Conservation (phyloP, 106 monocot genomes). For the Acanthochlamys bracteata region DNA sequence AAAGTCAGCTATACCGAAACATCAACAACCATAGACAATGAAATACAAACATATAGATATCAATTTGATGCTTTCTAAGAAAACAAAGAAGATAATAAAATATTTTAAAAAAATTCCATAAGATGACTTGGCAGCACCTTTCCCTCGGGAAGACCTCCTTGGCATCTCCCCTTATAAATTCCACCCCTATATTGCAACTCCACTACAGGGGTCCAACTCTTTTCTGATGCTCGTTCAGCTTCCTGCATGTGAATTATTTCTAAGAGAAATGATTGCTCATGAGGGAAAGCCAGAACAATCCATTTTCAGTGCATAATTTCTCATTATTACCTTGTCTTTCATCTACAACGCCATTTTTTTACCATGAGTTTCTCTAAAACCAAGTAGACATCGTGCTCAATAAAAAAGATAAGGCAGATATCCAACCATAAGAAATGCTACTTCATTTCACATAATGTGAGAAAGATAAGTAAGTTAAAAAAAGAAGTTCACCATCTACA, state of each 20-base stretch:
- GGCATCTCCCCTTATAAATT: conserved; percentile 63
- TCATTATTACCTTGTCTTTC: too few species aligned
- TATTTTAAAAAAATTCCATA: not conserved
- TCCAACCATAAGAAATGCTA: too few species aligned
- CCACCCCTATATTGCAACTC: conserved; percentile 84
- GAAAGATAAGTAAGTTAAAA: too few species aligned
- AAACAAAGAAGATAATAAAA: not conserved
- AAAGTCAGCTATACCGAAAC: not conserved
- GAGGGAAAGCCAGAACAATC: too few species aligned
- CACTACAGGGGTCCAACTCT: conserved; percentile 55
- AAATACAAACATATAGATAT: not conserved
- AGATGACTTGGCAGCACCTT: conserved; percentile 40
- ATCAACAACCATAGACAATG: not conserved
- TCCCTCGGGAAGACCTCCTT: conserved; percentile 96
- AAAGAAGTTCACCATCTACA: not conserved
- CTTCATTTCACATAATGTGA: too few species aligned
- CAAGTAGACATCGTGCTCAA: too few species aligned
- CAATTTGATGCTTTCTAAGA: not conserved
- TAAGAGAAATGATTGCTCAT: too few species aligned
- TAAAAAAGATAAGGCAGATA: too few species aligned
- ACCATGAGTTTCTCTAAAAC: too few species aligned
- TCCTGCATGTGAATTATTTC: conserved; percentile 36
- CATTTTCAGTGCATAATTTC: too few species aligned
- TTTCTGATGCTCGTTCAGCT: conserved; percentile 75
- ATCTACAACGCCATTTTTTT: too few species aligned